phyloP scores from a whole-genome alignment of 2,329 filamentous ascomycete genomes.

The Laburnicola sp. region DNA sequence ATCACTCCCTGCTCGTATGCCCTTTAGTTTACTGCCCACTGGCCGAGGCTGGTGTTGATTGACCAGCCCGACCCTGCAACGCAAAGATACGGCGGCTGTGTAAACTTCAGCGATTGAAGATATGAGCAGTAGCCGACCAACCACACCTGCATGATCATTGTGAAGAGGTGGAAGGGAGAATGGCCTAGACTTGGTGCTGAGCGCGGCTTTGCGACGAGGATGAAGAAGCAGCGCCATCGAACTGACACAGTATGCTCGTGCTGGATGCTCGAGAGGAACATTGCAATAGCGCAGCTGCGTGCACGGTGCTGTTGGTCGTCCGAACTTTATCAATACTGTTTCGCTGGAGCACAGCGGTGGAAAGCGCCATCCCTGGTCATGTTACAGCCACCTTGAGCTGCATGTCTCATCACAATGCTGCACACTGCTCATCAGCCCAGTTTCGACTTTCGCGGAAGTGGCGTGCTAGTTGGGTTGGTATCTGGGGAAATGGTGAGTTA shows the following conservation, averaged over 20 bases:
- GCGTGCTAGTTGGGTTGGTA: slow-evolving; percentile 12
- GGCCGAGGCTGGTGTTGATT: too few relatives aligned
- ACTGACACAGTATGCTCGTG: background rate
- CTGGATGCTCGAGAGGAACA: background rate
- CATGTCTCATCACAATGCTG: slow-evolving; percentile 25
- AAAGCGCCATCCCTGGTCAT: slow-evolving; percentile 17
- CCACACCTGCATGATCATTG: background rate
- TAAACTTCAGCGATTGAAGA: too few relatives aligned
- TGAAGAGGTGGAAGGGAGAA: background rate
- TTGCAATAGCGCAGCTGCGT: background rate
- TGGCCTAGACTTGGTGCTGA: background rate
- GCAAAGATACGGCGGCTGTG: too few relatives aligned
- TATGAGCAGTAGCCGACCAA: too few relatives aligned
- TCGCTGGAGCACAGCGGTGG: slow-evolving; percentile 7
- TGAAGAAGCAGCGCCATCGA: background rate
- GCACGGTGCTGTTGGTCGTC: background rate
- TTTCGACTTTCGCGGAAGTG: slow-evolving; percentile 7
- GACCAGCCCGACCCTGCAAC: too few relatives aligned
- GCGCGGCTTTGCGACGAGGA: background rate
- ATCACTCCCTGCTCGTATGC: too few relatives aligned
- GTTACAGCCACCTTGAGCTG: slow-evolving; percentile 24
- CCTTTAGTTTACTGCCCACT: too few relatives aligned
- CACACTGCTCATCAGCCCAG: slow-evolving; percentile 20
- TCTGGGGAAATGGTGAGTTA: slow-evolving; percentile 17
- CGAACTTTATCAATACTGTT: slow-evolving; percentile 6